A percentile compares a stretch with the other conserved stretches of the same genome.
Conservation (phyloP, 164 flowering plant genomes). For the Chloranthus sessilifolius region DNA sequence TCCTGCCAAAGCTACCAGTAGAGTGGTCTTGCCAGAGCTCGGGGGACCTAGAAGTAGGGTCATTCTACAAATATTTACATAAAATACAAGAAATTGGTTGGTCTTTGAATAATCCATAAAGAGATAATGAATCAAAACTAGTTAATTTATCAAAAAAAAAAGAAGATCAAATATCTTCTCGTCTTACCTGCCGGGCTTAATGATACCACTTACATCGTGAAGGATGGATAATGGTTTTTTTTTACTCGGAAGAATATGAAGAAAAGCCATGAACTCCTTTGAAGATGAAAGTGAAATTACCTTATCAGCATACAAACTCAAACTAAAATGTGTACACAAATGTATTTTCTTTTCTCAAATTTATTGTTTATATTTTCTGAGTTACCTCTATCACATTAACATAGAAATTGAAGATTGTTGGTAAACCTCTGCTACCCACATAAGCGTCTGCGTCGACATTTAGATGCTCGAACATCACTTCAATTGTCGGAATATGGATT, state of each 20-base stretch:
- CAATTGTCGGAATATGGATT: conserved; percentile 36
- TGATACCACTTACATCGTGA: conserved; percentile 29
- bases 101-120: no score
- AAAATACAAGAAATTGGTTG: not conserved
- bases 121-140: no score
- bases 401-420: conserved; percentile 45
- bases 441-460: conserved; percentile 49
- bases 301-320: no score
- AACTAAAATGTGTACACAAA: not conserved
- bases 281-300: not conserved
- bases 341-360: not conserved
- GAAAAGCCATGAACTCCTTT: conserved; percentile 10
- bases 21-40: conserved; percentile 27
- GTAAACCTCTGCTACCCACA: conserved; percentile 59
- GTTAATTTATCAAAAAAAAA: no score
- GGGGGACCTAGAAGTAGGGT: conserved; percentile 39
- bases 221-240: conserved; percentile 22
- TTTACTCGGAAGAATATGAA: conserved; percentile 15
- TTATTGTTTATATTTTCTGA: not conserved
- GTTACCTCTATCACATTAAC: conserved; percentile 50
- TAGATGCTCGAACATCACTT: conserved; percentile 35
- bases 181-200: conserved; percentile 36
- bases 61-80: conserved; percentile 23
- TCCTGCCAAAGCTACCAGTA: conserved; percentile 32
- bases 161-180: no score